phyloP scores from a whole-genome alignment of 139 green algal species.

The Chlorella sp. region DNA sequence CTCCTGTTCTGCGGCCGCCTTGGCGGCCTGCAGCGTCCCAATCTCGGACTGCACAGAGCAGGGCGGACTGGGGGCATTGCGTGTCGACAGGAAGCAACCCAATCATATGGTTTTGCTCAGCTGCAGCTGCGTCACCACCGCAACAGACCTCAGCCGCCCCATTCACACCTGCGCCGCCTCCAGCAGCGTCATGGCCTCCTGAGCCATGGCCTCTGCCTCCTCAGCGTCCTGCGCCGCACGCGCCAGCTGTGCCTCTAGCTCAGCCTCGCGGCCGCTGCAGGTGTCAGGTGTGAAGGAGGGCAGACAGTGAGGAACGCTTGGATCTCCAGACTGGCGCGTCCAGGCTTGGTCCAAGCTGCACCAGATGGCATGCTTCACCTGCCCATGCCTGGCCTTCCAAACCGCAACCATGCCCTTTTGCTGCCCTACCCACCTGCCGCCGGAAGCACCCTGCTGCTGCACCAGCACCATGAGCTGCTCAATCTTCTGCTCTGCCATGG shows the following conservation, averaged over 20 bases:
- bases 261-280: constrained; percentile 1
- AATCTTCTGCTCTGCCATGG: constrained; percentile 19
- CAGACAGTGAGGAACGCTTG: neutral
- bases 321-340: too few relatives aligned
- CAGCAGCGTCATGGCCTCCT: constrained; percentile 40
- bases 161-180: constrained; percentile 27
- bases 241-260: constrained; percentile 25
- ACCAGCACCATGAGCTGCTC: constrained; percentile 24
- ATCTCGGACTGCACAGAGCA: neutral
- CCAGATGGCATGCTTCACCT: neutral
- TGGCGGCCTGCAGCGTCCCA: neutral
- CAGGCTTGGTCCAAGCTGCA: neutral
- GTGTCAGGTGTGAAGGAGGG: neutral
- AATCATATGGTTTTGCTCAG: neutral
- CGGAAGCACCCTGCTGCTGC: constrained; percentile 1
- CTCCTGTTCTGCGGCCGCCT: constrained; percentile 12
- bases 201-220: constrained; percentile 33
- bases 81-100: neutral
- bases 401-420: neutral
- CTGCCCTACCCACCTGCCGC: neutral
- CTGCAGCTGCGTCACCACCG: neutral
- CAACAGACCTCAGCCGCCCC: neutral
- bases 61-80: too few relatives aligned
- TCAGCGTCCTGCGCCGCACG: neutral
- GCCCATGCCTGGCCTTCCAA: neutral